phyloP scores from a whole-genome alignment of 139 green algal genomes.

The Nannochloris sp. region DNA sequence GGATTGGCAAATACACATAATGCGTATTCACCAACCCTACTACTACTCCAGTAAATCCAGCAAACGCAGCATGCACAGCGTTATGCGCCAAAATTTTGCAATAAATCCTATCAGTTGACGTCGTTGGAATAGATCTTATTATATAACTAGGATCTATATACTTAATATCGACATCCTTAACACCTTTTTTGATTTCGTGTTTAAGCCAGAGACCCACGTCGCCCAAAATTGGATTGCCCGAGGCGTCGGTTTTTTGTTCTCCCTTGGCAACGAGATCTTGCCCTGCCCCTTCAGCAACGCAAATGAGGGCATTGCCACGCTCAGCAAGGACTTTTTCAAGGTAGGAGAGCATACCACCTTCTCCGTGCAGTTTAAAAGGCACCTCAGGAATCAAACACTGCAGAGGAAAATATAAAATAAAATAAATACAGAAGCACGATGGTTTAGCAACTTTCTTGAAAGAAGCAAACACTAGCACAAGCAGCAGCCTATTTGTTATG shows the following conservation, averaged over 20 bases:
- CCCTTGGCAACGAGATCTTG: conserved; percentile 47
- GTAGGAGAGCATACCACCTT: conserved; percentile 68
- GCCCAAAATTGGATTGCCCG: conserved; percentile 59
- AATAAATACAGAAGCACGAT: too few relatives aligned
- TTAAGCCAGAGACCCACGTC: conserved; percentile 63
- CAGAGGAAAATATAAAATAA: neutral
- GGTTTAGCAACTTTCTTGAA: too few relatives aligned
- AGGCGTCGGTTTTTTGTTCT: conserved; percentile 36
- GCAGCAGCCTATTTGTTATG: too few relatives aligned
- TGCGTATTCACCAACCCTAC: conserved; percentile 91
- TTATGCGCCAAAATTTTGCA: conserved; percentile 91
- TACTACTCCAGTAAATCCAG: conserved; percentile 68
- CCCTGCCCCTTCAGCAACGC: conserved; percentile 68
- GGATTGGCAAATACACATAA: conserved; percentile 87
- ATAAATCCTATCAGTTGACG: conserved; percentile 81
- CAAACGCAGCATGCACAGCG: conserved; percentile 92
- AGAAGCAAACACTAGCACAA: too few relatives aligned
- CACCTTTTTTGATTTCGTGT: conserved; percentile 45
- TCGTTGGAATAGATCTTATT: conserved; percentile 85
- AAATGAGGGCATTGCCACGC: conserved; percentile 75
- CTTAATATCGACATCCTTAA: conserved; percentile 56
- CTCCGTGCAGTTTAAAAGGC: conserved; percentile 75
- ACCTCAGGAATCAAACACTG: conserved; percentile 91
- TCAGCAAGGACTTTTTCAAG: conserved; percentile 63
- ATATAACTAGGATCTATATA: conserved; percentile 69